Conservation (phyloP, 2,329 filamentous ascomycete genomes). For the Fusarium pininemorale region DNA sequence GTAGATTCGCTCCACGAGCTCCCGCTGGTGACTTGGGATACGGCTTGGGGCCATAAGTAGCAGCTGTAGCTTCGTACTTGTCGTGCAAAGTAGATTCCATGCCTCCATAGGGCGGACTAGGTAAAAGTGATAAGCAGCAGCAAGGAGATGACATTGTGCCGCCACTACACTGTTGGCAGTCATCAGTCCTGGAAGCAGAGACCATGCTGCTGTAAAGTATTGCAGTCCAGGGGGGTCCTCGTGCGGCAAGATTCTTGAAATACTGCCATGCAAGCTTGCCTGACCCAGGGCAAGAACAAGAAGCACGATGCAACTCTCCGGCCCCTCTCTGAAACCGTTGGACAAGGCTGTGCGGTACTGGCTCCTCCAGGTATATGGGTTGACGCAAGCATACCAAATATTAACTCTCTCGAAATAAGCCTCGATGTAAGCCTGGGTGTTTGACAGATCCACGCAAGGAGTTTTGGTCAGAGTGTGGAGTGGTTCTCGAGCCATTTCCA, state of each 20-base stretch:
- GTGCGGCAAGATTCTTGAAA: slow-evolving; percentile 73
- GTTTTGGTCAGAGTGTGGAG: slow-evolving; percentile 72
- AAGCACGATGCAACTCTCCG: slow-evolving; percentile 84
- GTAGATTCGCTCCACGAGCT: slow-evolving; percentile 80
- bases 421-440: slow-evolving; percentile 78
- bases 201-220: slow-evolving; percentile 85
- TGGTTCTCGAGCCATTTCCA: slow-evolving; percentile 83
- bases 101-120: slow-evolving; percentile 83
- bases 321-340: slow-evolving; percentile 79
- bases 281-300: slow-evolving; percentile 81
- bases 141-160: slow-evolving; percentile 82
- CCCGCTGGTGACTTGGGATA: slow-evolving; percentile 74
- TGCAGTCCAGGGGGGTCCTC: slow-evolving; percentile 79
- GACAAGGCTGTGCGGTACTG: slow-evolving; percentile 80
- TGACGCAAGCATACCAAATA: slow-evolving; percentile 86
- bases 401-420: slow-evolving; percentile 85
- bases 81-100: slow-evolving; percentile 82
- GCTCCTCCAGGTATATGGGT: slow-evolving; percentile 80
- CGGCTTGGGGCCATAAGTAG: slow-evolving; percentile 78
- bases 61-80: slow-evolving; percentile 83
- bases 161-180: slow-evolving; percentile 81
- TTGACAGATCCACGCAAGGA: slow-evolving; percentile 75
- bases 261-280: slow-evolving; percentile 78
- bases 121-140: slow-evolving; percentile 85
- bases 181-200: slow-evolving; percentile 79